A percentile compares a stretch with the other conserved stretches of the same genome.
These are phyloP conservation scores for Colletotrichum truncatum DNA, from an alignment of 2,329 filamentous ascomycete genomes.

Conservation along the genomic window DNA sequence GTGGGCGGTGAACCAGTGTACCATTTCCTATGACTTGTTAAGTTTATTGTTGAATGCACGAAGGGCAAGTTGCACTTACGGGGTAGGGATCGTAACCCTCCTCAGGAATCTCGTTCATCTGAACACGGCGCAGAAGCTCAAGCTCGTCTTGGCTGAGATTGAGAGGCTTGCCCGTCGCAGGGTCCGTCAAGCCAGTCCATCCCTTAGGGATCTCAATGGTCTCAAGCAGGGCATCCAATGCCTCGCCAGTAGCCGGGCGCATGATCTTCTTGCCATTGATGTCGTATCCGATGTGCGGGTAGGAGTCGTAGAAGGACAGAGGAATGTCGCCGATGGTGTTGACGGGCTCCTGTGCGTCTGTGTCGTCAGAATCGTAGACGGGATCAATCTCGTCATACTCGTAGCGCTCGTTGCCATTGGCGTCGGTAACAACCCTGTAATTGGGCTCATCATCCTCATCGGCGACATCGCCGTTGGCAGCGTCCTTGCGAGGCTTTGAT, in stretches of 20 bases:
- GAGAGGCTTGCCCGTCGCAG: constrained; percentile 90
- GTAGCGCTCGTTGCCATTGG: constrained; percentile 90
- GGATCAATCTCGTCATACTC: constrained; percentile 94
- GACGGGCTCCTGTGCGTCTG: constrained; percentile 77
- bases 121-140: constrained; percentile 86
- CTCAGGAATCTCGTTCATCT: constrained; percentile 86
- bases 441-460: constrained; percentile 53
- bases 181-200: constrained; percentile 96
- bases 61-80: constrained; percentile 51
- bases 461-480: constrained; percentile 39
- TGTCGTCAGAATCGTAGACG: constrained; percentile 95
- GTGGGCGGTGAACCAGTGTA: constrained; percentile 93
- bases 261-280: constrained; percentile 99
- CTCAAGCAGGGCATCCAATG: constrained; percentile 90
- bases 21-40: constrained; percentile 68
- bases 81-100: constrained; percentile 95
- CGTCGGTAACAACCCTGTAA: constrained; percentile 75
- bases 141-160: constrained; percentile 89
- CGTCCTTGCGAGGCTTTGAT: constrained; percentile 34
- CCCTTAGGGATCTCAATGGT: constrained; percentile 97
- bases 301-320: constrained; percentile 94
- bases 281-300: constrained; percentile 97
- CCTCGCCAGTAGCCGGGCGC: constrained; percentile 92
- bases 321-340: constrained; percentile 98
- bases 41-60: constrained; percentile 29